phyloP scores from a whole-genome alignment of 495 filamentous ascomycete species.

The Choiromyces venosus region DNA sequence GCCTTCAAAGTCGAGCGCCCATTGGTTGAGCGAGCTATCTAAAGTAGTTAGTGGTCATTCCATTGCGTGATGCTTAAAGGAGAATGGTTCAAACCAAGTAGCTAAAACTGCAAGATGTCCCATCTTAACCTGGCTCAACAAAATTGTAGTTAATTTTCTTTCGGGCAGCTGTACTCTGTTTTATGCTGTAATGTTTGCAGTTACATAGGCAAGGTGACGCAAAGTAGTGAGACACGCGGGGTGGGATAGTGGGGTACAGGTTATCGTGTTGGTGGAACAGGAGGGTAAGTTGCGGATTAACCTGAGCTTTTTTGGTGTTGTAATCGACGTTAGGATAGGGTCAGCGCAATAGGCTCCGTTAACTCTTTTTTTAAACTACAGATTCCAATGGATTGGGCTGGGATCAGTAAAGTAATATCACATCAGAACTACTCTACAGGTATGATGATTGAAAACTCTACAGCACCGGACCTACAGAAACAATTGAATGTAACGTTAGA shows the following conservation, averaged over 20 bases:
- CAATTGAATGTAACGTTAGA: background rate
- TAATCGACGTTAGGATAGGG: background rate
- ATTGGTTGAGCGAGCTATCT: conserved; percentile 52
- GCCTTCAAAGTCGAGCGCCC: conserved; percentile 74
- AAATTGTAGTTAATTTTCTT: background rate
- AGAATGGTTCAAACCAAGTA: conserved; percentile 49
- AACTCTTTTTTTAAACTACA: background rate
- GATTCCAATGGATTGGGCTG: background rate
- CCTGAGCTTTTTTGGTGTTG: background rate
- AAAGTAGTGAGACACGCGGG: background rate
- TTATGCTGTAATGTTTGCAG: background rate
- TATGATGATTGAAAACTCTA: background rate
- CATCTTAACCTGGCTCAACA: conserved; percentile 32
- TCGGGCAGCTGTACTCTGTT: background rate
- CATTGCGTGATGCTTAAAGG: background rate
- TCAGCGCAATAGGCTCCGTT: background rate
- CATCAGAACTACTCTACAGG: background rate
- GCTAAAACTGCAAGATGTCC: conserved; percentile 49
- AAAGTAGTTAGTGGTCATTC: conserved; percentile 1
- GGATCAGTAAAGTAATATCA: background rate
- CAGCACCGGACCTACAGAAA: background rate
- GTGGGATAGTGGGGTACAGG: background rate
- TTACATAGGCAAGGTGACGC: background rate
- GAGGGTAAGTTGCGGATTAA: background rate
- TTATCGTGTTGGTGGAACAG: background rate